Conservation (phyloP, 2,329 filamentous ascomycete species). For the Diaporthe caulivora region DNA sequence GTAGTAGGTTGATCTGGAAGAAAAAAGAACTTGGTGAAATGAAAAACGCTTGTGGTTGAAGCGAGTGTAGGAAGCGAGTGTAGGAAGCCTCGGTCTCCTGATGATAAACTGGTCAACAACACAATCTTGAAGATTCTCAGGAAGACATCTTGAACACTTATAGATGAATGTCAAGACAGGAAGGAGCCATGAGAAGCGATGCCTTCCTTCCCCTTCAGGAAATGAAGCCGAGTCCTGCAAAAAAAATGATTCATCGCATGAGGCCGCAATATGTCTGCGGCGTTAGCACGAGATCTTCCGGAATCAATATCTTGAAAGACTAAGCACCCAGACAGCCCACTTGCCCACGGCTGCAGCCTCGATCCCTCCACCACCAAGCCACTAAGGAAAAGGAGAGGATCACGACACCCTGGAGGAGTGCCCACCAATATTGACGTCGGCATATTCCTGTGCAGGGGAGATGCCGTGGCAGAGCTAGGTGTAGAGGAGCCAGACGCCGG, state of each 20-base stretch:
- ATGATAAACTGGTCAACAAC: neutral
- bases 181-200: neutral
- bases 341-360: neutral
- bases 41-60: neutral
- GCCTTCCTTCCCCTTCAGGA: neutral
- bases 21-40: neutral
- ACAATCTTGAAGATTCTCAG: no score
- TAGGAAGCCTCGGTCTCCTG: neutral
- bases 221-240: conserved; percentile 5
- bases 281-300: neutral
- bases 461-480: conserved; percentile 22
- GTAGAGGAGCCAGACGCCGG: neutral
- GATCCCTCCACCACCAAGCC: conserved; percentile 4
- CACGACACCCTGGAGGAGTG: neutral
- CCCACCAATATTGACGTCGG: conserved; percentile 23
- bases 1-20: neutral
- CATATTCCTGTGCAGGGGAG: conserved; percentile 17
- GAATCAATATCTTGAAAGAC: neutral
- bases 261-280: conserved; percentile 26
- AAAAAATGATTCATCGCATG: conserved; percentile 23
- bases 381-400: conserved; percentile 24
- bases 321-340: neutral
- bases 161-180: neutral
- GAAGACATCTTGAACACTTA: conserved; percentile 14
- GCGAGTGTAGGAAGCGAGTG: conserved; percentile 6